These are phyloP conservation scores for Canavalia ensiformis DNA, from an alignment of 306 rosid genomes.

Conservation along the genomic window DNA sequence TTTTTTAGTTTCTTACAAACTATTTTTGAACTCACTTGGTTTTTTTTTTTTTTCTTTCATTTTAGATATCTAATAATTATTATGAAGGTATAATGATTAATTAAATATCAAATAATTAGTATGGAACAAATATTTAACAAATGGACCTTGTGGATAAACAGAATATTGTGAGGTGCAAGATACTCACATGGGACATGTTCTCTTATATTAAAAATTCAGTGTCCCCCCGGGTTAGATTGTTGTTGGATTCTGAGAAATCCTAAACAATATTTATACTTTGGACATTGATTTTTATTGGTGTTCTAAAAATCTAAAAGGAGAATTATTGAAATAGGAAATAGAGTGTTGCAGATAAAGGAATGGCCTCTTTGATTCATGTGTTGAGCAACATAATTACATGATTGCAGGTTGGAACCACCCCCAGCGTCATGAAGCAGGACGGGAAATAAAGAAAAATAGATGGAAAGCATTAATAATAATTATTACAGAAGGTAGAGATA, in stretches of 20 bases:
- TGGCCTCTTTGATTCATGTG: conserved; percentile 16
- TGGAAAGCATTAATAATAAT: neutral
- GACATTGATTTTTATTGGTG: neutral
- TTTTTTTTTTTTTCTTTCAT: too few species aligned
- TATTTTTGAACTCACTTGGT: too few species aligned
- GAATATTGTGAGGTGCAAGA: neutral
- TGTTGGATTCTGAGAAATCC: neutral
- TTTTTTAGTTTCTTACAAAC: too few species aligned
- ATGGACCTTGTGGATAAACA: neutral
- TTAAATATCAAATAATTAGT: too few species aligned
- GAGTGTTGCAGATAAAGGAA: too few species aligned
- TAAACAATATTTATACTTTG: neutral
- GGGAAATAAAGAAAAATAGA: neutral
- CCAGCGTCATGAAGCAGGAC: conserved; percentile 2
- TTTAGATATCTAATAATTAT: too few species aligned
- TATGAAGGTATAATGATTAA: too few species aligned
- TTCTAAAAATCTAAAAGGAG: too few species aligned
- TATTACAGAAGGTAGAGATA: neutral
- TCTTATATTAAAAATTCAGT: neutral
- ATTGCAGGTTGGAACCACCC: conserved; percentile 20
- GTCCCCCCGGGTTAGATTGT: neutral
- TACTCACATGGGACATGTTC: neutral
- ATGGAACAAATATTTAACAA: neutral
- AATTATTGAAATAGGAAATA: too few species aligned
- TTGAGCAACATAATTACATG: conserved; percentile 4